These are phyloP conservation scores for Dacryopinax spathularia DNA, from an alignment of 768 basidiomycete genomes.

Conservation along the genomic window DNA sequence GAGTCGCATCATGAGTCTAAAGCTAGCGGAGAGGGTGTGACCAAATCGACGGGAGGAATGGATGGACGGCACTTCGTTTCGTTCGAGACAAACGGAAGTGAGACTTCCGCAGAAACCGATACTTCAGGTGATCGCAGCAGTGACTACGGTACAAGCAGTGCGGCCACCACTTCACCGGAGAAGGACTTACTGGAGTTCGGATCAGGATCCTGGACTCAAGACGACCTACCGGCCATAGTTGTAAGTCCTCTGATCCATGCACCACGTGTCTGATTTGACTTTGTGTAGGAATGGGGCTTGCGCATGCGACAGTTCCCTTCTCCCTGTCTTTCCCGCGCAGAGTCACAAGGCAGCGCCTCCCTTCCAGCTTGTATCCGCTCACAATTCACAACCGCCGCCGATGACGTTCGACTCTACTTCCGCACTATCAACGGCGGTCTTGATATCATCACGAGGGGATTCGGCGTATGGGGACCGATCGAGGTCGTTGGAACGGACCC, in stretches of 20 bases:
- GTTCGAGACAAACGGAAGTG: too few species aligned
- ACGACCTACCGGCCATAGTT: too few species aligned
- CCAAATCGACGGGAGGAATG: too few species aligned
- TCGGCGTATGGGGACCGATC: background rate
- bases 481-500: background rate
- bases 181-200: too few species aligned
- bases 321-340: background rate
- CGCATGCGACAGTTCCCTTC: background rate
- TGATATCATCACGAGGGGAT: background rate
- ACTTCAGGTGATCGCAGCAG: too few species aligned
- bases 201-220: too few species aligned
- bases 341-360: background rate
- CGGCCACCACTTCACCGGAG: too few species aligned
- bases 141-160: too few species aligned
- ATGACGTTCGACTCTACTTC: background rate
- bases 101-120: too few species aligned
- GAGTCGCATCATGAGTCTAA: too few species aligned
- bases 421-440: background rate
- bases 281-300: background rate
- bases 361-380: background rate
- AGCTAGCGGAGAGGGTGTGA: too few species aligned
- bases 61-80: too few species aligned
- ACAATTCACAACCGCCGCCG: background rate
- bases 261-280: background rate
- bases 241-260: background rate